phyloP scores from a whole-genome alignment of 306 rosid species.

The Citrullus mucosospermus region DNA sequence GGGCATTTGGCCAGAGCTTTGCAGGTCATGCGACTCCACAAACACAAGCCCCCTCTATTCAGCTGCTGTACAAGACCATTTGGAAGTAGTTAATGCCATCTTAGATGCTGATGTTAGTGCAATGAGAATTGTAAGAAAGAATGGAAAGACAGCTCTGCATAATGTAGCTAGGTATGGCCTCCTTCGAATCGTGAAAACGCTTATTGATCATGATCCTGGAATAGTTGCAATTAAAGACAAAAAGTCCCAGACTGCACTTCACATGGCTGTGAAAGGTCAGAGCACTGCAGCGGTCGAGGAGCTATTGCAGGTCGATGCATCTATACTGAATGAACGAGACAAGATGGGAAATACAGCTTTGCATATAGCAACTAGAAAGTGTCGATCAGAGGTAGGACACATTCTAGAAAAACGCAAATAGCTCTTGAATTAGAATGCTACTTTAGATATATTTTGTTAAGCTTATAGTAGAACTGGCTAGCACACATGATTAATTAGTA shows the following conservation, averaged over 20 bases:
- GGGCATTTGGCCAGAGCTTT: slow-evolving; percentile 68
- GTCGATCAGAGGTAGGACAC: slow-evolving; percentile 62
- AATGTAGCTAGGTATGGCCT: slow-evolving; percentile 68
- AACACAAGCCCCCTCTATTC: slow-evolving; percentile 87
- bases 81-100: slow-evolving; percentile 75
- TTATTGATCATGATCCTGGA: slow-evolving; percentile 50
- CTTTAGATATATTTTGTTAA: not conserved
- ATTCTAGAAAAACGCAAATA: not conserved
- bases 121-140: slow-evolving; percentile 62
- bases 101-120: slow-evolving; percentile 59
- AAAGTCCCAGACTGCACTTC: slow-evolving; percentile 90
- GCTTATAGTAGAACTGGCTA: not conserved
- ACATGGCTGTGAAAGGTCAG: slow-evolving; percentile 95
- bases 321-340: slow-evolving; percentile 72
- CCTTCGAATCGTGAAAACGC: slow-evolving; percentile 40
- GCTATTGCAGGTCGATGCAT: slow-evolving; percentile 38
- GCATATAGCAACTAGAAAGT: slow-evolving; percentile 88
- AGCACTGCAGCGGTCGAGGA: slow-evolving; percentile 56
- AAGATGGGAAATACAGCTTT: slow-evolving; percentile 85
- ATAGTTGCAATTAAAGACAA: slow-evolving; percentile 75
- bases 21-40: slow-evolving; percentile 48
- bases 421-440: not conserved
- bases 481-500: no score
- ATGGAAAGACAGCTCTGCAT: slow-evolving; percentile 87
- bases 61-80: slow-evolving; percentile 66